A percentile compares a stretch with the other conserved stretches of the same genome.
phyloP scores from a whole-genome alignment of 306 rosid species.

The Neltuma alba region DNA sequence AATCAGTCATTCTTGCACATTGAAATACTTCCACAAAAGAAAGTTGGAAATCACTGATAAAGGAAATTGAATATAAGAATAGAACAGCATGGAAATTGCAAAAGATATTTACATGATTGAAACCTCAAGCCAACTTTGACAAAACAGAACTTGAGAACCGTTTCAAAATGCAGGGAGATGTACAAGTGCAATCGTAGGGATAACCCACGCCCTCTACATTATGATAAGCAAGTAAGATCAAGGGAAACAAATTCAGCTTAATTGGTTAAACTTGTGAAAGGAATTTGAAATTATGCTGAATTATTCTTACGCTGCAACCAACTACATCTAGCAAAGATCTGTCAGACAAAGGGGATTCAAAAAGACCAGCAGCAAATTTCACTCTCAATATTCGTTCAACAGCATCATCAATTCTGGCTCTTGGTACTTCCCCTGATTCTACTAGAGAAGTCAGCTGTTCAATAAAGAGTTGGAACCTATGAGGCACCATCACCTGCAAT shows the following conservation, averaged over 20 bases:
- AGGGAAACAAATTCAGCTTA: background rate
- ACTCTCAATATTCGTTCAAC: constrained; percentile 88
- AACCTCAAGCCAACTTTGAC: too few species aligned
- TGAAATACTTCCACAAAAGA: too few species aligned
- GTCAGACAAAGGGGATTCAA: constrained; percentile 69
- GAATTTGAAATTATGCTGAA: constrained; percentile 18
- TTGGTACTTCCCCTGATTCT: constrained; percentile 63
- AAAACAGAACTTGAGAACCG: too few species aligned
- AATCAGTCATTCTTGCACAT: too few species aligned
- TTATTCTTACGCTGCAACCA: constrained; percentile 77
- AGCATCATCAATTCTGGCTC: constrained; percentile 78
- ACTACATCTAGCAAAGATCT: constrained; percentile 72
- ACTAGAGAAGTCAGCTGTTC: constrained; percentile 58
- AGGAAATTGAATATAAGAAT: background rate
- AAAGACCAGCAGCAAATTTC: constrained; percentile 75
- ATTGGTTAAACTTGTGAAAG: background rate
- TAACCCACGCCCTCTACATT: background rate
- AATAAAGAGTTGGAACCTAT: constrained; percentile 50
- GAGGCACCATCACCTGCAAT: constrained; percentile 83
- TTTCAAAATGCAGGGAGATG: too few species aligned
- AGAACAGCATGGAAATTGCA: too few species aligned
- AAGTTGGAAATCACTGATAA: background rate
- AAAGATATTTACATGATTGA: too few species aligned
- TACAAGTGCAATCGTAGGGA: too few species aligned
- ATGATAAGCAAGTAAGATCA: too few species aligned